Conservation (phyloP, 768 basidiomycete species). For the Tricholomella constricta region DNA sequence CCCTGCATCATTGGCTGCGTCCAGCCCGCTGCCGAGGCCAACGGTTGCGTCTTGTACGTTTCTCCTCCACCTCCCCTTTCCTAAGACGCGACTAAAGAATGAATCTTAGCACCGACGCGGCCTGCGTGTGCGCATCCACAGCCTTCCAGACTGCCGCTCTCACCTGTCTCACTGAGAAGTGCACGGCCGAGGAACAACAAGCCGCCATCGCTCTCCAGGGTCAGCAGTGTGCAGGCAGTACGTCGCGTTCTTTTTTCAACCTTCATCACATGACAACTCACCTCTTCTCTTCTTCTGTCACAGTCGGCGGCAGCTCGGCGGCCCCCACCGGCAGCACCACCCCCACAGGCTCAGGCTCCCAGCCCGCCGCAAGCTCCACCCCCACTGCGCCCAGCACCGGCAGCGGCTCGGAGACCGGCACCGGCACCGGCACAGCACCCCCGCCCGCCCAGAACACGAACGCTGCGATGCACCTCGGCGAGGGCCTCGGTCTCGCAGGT, state of each 20-base stretch:
- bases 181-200: slow-evolving; percentile 12
- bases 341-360: not conserved
- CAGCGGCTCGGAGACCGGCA: not conserved
- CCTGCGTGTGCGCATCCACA: slow-evolving; percentile 18
- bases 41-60: slow-evolving; percentile 7
- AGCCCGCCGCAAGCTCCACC: not conserved
- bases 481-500: not conserved
- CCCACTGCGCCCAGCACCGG: not conserved
- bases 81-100: not conserved
- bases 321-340: not conserved
- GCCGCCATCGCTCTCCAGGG: slow-evolving; percentile 15
- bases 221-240: slow-evolving; percentile 9
- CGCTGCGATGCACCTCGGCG: slow-evolving; percentile 4
- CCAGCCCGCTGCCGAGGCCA: slow-evolving; percentile 5
- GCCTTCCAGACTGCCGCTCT: slow-evolving; percentile 21
- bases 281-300: not conserved
- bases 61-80: no score
- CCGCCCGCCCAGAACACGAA: not conserved
- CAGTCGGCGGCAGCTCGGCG: not conserved
- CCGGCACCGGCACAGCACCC: not conserved
- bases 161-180: slow-evolving; percentile 13
- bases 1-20: slow-evolving; percentile 12
- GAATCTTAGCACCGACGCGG: slow-evolving; percentile 4
- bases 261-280: not conserved
- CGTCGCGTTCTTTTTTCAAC: not conserved